Base-by-base conservation (phyloP, 2,329 filamentous ascomycete genomes). In the Trichoderma cornu-damae region DNA sequence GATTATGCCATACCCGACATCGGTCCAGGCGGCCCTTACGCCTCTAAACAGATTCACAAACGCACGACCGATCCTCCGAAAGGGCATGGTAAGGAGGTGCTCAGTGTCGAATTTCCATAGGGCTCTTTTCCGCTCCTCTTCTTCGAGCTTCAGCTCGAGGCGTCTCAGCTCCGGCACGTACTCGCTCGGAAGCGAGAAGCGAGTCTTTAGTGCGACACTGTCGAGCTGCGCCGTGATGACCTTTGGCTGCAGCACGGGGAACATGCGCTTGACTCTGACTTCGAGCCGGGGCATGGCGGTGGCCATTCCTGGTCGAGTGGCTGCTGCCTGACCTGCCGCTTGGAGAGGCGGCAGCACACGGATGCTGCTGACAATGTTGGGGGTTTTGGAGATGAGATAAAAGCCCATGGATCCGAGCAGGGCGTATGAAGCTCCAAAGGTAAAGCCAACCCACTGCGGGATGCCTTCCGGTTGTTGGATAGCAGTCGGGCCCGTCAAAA, bases 331-430 rank as follows among this genome's bases (percentile, higher is more conserved):
- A 14, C 69, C 63, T 6, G 63, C 56, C 14, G 60, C 53, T 18
- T 63, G 57, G 12, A 69, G 63, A 2, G 79, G 79, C 3, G 80
- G 80, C 14, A 86, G 70, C 12, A 84, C 76, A 28, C 78, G 79
- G 66, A 88, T 83, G 38, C 70, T 71, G 53, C 76, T 77, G 62
- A 90, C 77, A 48, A 89, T 75, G 52, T 78, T 77, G 24, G 75
- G 69, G 6, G 85, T 82, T 65, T 82, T 79, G 57, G 80, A 67
- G 42, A 86, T 68, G 62, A 88, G 81, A 60, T 80, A 80, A 44
- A 78, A 78, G 59, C 84, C 86, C 68, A 87, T 77, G 37, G 72
- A 74, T 53, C 76, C 80, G 74, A 88, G 84, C 57, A 81, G 67
- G 46, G 86, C 65, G 67, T 83, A 85, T 43, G 86, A 76, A 40